A percentile compares a stretch with the other conserved stretches of the same genome.
phyloP scores from a whole-genome alignment of 2,329 filamentous ascomycete genomes.

The Penicillium aurantiogriseum region DNA sequence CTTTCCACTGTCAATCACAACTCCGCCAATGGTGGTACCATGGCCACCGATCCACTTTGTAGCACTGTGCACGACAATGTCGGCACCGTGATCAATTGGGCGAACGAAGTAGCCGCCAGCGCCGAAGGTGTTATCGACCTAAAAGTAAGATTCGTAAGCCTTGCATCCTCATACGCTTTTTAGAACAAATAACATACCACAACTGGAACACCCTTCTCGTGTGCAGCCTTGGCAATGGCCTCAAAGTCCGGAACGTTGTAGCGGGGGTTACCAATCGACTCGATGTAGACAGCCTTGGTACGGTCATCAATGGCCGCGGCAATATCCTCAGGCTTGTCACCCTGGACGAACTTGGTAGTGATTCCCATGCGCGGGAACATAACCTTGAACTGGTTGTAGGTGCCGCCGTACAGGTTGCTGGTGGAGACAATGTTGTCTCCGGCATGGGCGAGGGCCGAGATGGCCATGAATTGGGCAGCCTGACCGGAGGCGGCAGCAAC shows the following conservation, averaged over 20 bases:
- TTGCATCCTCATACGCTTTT: neutral
- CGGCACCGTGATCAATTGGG: conserved; percentile 85
- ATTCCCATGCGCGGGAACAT: conserved; percentile 84
- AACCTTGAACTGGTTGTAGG: conserved; percentile 97
- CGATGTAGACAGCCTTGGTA: conserved; percentile 88
- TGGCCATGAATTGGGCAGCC: conserved; percentile 86
- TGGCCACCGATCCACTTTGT: conserved; percentile 98
- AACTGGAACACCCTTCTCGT: conserved; percentile 65
- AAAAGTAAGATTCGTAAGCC: neutral
- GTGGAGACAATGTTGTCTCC: conserved; percentile 95
- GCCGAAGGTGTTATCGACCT: conserved; percentile 94
- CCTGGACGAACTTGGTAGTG: conserved; percentile 79
- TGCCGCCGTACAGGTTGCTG: conserved; percentile 87
- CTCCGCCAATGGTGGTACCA: conserved; percentile 84
- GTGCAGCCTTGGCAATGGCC: conserved; percentile 77
- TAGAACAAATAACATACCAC: conserved; percentile 45
- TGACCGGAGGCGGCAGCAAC: conserved; percentile 84
- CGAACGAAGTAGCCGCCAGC: conserved; percentile 85
- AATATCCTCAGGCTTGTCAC: conserved; percentile 77
- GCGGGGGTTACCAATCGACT: conserved; percentile 89
- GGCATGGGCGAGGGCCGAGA: conserved; percentile 76
- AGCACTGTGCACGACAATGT: conserved; percentile 90
- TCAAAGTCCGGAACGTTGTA: conserved; percentile 93
- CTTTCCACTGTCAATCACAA: conserved; percentile 83
- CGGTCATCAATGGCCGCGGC: conserved; percentile 81